Evolutionary conservation across 805 yeast genomes (phyloP).

Genomic region (Starmera pachycereana): DNA sequence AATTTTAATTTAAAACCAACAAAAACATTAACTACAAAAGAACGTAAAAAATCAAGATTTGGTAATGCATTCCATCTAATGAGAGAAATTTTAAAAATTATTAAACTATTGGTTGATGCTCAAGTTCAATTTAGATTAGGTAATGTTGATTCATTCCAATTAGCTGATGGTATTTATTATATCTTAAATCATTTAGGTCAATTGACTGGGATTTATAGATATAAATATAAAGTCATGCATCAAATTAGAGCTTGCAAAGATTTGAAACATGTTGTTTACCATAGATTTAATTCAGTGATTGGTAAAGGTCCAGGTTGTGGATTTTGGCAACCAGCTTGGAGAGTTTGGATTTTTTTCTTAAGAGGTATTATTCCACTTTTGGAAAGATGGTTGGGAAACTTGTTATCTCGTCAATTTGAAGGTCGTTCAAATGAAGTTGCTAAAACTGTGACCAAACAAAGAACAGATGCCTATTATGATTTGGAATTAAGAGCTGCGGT

Average conservation of each 20-base stretch:
- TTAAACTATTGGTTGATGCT: conserved; percentile 82
- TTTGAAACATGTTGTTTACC: conserved; percentile 82
- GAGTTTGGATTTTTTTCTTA: conserved; percentile 88
- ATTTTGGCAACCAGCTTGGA: conserved; percentile 99
- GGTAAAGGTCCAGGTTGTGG: conserved; percentile 99
- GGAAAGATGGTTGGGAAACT: conserved; percentile 92
- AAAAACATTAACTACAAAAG: conserved; percentile 91
- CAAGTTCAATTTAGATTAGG: conserved; percentile 90
- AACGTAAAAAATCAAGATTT: conserved; percentile 88
- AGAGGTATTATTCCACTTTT: conserved; percentile 86
- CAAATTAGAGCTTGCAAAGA: conserved; percentile 95
- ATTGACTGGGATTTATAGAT: conserved; percentile 90
- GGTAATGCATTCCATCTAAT: conserved; percentile 94
- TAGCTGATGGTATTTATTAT: conserved; percentile 92
- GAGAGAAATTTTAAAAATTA: conserved; percentile 77
- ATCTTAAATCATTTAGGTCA: conserved; percentile 91
- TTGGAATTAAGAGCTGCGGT: conserved; percentile 89
- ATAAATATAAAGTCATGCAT: conserved; percentile 96
- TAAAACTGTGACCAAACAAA: conserved; percentile 89
- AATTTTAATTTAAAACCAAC: conserved; percentile 95
- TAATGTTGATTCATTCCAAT: conserved; percentile 82
- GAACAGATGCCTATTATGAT: conserved; percentile 92
- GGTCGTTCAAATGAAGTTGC: conserved; percentile 92
- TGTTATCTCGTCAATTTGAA: conserved; percentile 87
- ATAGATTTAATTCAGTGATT: conserved; percentile 71